Base-by-base conservation (phyloP, 352 stramenopile genomes). In the Blastocystis sp. region DNA sequence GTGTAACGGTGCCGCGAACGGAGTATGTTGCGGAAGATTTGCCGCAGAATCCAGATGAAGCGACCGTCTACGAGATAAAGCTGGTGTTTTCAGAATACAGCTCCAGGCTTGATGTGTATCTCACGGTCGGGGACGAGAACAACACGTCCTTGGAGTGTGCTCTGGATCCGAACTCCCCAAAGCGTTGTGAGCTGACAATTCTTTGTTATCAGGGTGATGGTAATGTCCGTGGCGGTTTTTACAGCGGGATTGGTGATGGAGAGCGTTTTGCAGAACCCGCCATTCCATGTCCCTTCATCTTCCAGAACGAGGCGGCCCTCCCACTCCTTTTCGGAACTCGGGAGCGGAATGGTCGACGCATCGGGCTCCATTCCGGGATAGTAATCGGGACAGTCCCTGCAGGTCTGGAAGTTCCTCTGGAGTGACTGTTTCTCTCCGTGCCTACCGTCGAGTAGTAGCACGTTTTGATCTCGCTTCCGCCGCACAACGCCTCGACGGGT, bases 121-220 rank as follows among this genome's bases (percentile, higher is more conserved):
- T 44, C 34, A 29, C 69, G 42, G 34, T 81, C 51, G 21, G 69
- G 48, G 46, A 29, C 21, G 27, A 81, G 44, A 8, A 64, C 27
- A 24, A 63, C 54, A 9, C 40, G 27, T 24, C 69, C 69, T 29
- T 61, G 53, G 1, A n/a, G 16, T 3, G 46, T 48, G 1, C 44
- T 46, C 36, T 61, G 29, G 27, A 81, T 81, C 24, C 42, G 11
- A 21, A 81, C 16, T 27, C 69, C 69, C 69, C 69, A 81, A n/a
- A 81, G 46, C n/a, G 69, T 81, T 0, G 69, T 81, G 9, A 81
- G 29, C 46, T 81, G 69, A n/a, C 69, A 81, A 42, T 81, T 81
- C 29, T 61, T 81, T 16, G 69, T 81, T 7, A 24, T 42, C 4
- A 81, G 49, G 18, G 69, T 81, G 11, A 81, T 64, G n/a, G 40